These are phyloP conservation scores for Diaporthe citriasiana DNA, from an alignment of 2,329 filamentous ascomycete genomes.

Conservation along the genomic window DNA sequence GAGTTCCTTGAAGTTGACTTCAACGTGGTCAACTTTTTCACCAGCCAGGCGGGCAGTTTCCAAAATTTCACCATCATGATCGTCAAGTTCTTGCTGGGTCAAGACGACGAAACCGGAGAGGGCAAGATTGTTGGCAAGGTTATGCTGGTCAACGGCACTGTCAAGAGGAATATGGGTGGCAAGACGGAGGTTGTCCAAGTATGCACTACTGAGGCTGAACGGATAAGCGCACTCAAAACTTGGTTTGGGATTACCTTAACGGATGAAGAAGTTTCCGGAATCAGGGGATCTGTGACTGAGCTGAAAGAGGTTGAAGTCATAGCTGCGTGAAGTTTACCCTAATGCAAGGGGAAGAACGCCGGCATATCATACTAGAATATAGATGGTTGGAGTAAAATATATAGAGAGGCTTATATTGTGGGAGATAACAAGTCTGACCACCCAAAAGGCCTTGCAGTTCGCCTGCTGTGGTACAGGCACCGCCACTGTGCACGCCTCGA, in stretches of 20 bases:
- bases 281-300: slow-evolving; percentile 64
- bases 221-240: slow-evolving; percentile 63
- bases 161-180: slow-evolving; percentile 68
- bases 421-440: not conserved
- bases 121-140: slow-evolving; percentile 65
- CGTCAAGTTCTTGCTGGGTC: slow-evolving; percentile 65
- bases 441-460: slow-evolving; percentile 6
- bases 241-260: slow-evolving; percentile 67
- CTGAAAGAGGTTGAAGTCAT: slow-evolving; percentile 48
- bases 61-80: slow-evolving; percentile 69
- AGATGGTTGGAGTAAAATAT: not conserved
- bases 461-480: not conserved
- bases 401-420: not conserved
- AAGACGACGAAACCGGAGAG: slow-evolving; percentile 55
- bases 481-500: not conserved
- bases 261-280: slow-evolving; percentile 63
- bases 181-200: slow-evolving; percentile 62
- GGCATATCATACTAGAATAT: not conserved
- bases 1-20: slow-evolving; percentile 76
- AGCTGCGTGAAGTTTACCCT: slow-evolving; percentile 13
- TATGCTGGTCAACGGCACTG: slow-evolving; percentile 63
- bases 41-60: slow-evolving; percentile 62
- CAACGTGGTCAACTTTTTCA: slow-evolving; percentile 70
- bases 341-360: not conserved
- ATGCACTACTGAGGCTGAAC: slow-evolving; percentile 66